phyloP scores from a whole-genome alignment of 2,329 filamentous ascomycete species.

The Cladosporium velox region DNA sequence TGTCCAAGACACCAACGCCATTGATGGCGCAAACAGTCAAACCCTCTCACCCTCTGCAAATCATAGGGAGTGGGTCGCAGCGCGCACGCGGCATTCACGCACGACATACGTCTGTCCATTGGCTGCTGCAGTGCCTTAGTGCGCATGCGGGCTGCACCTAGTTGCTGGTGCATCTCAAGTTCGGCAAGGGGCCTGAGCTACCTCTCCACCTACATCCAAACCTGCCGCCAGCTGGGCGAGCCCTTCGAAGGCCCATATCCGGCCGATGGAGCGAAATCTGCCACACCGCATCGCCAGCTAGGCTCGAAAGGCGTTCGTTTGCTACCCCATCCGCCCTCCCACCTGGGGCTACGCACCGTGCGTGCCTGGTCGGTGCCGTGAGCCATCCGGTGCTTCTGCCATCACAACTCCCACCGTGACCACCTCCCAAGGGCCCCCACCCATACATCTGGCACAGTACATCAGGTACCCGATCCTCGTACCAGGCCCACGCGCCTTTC shows the following conservation, averaged over 20 bases:
- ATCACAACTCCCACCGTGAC: slow-evolving; percentile 5
- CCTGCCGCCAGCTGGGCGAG: slow-evolving; percentile 11
- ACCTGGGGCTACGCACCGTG: slow-evolving; percentile 13
- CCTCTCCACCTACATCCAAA: slow-evolving; percentile 6
- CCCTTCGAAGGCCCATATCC: slow-evolving; percentile 3
- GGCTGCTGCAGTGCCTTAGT: slow-evolving; percentile 4
- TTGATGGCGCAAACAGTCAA: slow-evolving; percentile 8
- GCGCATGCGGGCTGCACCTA: slow-evolving; percentile 14
- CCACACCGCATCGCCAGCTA: slow-evolving; percentile 18
- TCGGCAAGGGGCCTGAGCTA: slow-evolving; percentile 12
- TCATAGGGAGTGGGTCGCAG: slow-evolving; percentile 5
- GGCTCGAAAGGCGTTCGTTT: slow-evolving; percentile 14
- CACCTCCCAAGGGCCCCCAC: slow-evolving; percentile 1
- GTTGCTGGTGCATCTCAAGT: slow-evolving; percentile 18
- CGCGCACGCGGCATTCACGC: slow-evolving; percentile 10
- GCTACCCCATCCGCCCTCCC: slow-evolving; percentile 13
- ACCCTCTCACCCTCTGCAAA: slow-evolving; percentile 10
- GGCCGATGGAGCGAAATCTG: slow-evolving; percentile 12
- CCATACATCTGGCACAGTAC: slow-evolving; percentile 15
- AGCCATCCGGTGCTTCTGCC: background rate
- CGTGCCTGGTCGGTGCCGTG: slow-evolving; percentile 14
- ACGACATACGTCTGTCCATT: slow-evolving; percentile 1
- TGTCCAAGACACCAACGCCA: background rate
- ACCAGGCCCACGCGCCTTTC: slow-evolving; percentile 2
- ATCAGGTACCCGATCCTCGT: slow-evolving; percentile 16